Conservation (phyloP, 768 basidiomycete genomes). For the Dioszegia aurantiaca region DNA sequence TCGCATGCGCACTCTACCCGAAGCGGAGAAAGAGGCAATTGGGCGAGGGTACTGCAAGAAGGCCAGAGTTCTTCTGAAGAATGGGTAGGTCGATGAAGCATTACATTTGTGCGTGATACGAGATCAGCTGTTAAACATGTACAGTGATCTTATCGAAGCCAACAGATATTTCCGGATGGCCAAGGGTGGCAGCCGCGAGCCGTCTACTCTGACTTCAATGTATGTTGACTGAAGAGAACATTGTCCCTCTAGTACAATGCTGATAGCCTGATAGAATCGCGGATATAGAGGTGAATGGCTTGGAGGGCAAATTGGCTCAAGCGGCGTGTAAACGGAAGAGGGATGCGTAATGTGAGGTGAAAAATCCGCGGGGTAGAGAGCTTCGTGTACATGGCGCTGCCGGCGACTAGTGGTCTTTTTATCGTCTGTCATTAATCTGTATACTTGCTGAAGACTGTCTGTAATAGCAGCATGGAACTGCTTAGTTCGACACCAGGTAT, state of each 20-base stretch:
- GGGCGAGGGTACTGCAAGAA: neutral
- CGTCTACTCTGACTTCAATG: neutral
- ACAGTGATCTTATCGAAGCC: neutral
- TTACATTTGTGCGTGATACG: no score
- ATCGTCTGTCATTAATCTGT: no score
- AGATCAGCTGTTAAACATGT: no score
- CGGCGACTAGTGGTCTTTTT: no score
- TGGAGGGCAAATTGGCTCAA: neutral
- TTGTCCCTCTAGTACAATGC: no score
- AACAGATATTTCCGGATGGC: neutral
- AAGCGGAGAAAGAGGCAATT: neutral
- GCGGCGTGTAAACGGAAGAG: neutral
- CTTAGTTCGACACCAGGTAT: no score
- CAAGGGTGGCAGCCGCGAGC: neutral
- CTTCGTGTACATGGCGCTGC: no score
- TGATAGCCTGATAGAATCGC: neutral
- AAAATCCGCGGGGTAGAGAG: no score
- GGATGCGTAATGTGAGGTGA: no score
- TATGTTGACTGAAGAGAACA: no score
- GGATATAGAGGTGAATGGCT: conserved; percentile 2
- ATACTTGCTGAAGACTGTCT: no score
- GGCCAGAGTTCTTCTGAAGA: neutral
- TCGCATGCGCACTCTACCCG: neutral
- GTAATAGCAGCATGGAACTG: no score
- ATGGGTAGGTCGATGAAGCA: neutral